Evolutionary conservation across 805 yeast species (phyloP).

Genomic region (Nakazawaea laoshanensis): DNA sequence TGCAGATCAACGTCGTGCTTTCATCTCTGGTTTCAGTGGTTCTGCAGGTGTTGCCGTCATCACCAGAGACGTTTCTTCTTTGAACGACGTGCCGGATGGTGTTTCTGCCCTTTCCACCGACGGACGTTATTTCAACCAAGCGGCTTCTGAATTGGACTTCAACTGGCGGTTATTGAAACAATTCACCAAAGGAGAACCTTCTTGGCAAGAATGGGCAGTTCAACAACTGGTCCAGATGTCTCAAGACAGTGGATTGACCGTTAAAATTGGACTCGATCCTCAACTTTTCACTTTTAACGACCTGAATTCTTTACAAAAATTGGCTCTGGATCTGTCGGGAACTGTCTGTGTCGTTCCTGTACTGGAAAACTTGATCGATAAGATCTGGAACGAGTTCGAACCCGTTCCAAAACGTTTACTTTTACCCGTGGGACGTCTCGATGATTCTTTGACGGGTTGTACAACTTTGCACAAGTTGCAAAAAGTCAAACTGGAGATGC

Average conservation of each 20-base stretch:
- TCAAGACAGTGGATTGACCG: constrained; percentile 31
- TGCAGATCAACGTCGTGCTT: constrained; percentile 45
- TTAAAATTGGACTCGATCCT: constrained; percentile 39
- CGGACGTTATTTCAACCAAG: constrained; percentile 54
- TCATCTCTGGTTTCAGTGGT: constrained; percentile 53
- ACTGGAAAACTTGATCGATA: constrained; percentile 38
- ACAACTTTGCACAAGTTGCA: constrained; percentile 46
- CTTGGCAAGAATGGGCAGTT: constrained; percentile 56
- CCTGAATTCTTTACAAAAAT: constrained; percentile 23
- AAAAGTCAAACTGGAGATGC: constrained; percentile 30
- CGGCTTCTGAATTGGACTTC: constrained; percentile 47
- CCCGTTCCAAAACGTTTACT: constrained; percentile 48
- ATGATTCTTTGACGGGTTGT: constrained; percentile 57
- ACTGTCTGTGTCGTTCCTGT: constrained; percentile 35
- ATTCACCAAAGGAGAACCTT: constrained; percentile 37
- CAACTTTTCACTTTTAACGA: constrained; percentile 31
- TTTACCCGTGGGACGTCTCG: constrained; percentile 42
- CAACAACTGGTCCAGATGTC: constrained; percentile 40
- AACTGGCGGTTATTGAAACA: constrained; percentile 51
- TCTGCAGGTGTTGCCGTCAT: constrained; percentile 54
- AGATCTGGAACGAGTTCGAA: constrained; percentile 49
- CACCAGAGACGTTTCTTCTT: constrained; percentile 42
- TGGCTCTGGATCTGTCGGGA: constrained; percentile 16
- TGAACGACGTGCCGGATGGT: constrained; percentile 47
- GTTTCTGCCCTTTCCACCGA: constrained; percentile 49